These are phyloP conservation scores for Schizosaccharomyces lindneri DNA, from an alignment of 805 yeast species.

Conservation along the genomic window DNA sequence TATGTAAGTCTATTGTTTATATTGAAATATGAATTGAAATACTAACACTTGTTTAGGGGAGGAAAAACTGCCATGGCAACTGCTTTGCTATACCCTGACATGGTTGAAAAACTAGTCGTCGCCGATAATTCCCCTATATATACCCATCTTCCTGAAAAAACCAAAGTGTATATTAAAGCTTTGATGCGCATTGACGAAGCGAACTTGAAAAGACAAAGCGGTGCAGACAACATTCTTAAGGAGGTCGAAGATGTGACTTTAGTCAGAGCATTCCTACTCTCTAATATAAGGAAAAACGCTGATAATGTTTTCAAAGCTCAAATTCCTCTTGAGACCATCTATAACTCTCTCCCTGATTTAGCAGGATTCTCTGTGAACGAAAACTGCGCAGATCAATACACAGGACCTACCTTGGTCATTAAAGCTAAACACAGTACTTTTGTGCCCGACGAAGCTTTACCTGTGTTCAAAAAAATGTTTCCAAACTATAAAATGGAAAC, in stretches of 20 bases:
- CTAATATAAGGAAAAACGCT: slow-evolving; percentile 31
- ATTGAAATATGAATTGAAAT: background rate
- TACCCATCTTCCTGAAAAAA: slow-evolving; percentile 29
- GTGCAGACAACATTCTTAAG: background rate
- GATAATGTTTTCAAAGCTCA: slow-evolving; percentile 21
- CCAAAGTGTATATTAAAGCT: slow-evolving; percentile 41
- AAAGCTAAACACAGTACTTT: slow-evolving; percentile 56
- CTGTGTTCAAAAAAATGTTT: slow-evolving; percentile 48
- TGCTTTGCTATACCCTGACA: slow-evolving; percentile 37
- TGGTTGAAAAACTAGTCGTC: slow-evolving; percentile 36
- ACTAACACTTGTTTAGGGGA: slow-evolving; percentile 30
- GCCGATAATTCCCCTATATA: slow-evolving; percentile 84
- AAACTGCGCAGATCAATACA: slow-evolving; percentile 27
- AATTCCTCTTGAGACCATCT: slow-evolving; percentile 50
- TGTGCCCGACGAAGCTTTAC: slow-evolving; percentile 59
- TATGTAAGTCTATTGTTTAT: slow-evolving; percentile 10
- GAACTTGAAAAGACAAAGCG: background rate
- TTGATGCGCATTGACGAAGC: slow-evolving; percentile 28
- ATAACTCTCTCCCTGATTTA: slow-evolving; percentile 37
- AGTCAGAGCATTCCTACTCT: slow-evolving; percentile 51
- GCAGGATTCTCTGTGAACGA: slow-evolving; percentile 51
- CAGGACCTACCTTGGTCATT: slow-evolving; percentile 52
- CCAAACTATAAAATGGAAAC: slow-evolving; percentile 55
- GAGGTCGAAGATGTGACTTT: background rate
- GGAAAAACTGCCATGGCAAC: slow-evolving; percentile 84